Conservation (phyloP, 2,329 filamentous ascomycete genomes). For the Annulohypoxylon truncatum region DNA sequence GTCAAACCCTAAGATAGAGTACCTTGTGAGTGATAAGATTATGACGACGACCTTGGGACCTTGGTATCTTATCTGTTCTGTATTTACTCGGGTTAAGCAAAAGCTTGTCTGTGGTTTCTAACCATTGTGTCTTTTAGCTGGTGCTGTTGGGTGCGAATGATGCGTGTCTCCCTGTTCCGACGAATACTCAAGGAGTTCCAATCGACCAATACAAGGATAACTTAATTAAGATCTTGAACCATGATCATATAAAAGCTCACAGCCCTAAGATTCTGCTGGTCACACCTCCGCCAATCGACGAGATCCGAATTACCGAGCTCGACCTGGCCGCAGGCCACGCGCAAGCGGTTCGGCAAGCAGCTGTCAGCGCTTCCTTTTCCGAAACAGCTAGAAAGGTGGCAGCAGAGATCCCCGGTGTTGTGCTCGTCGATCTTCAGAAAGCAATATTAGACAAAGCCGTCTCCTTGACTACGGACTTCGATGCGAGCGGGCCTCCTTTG, state of each 20-base stretch:
- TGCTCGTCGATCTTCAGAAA: slow-evolving; percentile 83
- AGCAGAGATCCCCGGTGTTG: slow-evolving; percentile 72
- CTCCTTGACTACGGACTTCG: slow-evolving; percentile 67
- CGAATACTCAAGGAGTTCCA: slow-evolving; percentile 79
- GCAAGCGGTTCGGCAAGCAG: slow-evolving; percentile 58
- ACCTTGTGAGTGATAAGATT: slow-evolving; percentile 65
- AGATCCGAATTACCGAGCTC: slow-evolving; percentile 69
- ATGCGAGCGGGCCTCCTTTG: slow-evolving; percentile 59
- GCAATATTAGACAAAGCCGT: slow-evolving; percentile 78
- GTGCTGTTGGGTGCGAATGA: slow-evolving; percentile 94
- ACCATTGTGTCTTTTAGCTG: slow-evolving; percentile 60
- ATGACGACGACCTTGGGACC: not conserved
- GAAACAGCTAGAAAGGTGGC: slow-evolving; percentile 73
- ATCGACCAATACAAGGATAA: slow-evolving; percentile 81
- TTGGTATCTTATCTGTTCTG: not conserved
- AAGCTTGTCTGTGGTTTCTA: slow-evolving; percentile 14
- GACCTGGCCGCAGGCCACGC: slow-evolving; percentile 61
- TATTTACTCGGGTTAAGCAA: slow-evolving; percentile 18
- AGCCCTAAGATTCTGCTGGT: slow-evolving; percentile 79
- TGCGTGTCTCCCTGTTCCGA: slow-evolving; percentile 73
- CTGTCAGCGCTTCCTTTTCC: slow-evolving; percentile 67
- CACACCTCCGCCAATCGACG: slow-evolving; percentile 84
- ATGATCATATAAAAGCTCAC: slow-evolving; percentile 77
- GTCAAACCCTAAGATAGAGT: slow-evolving; percentile 69
- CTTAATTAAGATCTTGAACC: slow-evolving; percentile 75